Evolutionary conservation across 768 basidiomycete species (phyloP).

Genomic region (Pisolithus marmoratus): DNA sequence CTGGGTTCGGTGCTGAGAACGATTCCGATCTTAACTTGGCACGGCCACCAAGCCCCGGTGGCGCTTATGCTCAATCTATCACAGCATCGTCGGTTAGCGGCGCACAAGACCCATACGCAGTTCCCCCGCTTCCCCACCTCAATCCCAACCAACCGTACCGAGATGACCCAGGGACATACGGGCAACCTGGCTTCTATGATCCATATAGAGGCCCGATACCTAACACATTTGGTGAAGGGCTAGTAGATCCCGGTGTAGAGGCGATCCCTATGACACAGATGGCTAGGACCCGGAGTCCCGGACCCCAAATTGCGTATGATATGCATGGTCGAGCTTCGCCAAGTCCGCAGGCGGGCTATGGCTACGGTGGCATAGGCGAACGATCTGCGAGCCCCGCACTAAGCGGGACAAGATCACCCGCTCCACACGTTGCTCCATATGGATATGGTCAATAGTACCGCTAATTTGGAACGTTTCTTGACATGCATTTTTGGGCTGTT

Average conservation of each 20-base stretch:
- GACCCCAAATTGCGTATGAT: conserved; percentile 37
- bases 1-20: conserved; percentile 60
- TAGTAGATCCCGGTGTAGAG: conserved; percentile 38
- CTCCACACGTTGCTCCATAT: conserved; percentile 39
- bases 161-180: conserved; percentile 54
- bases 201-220: conserved; percentile 78
- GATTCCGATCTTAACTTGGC: conserved; percentile 53
- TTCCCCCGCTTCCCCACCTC: conserved; percentile 75
- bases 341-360: conserved; percentile 36
- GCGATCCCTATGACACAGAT: conserved; percentile 75
- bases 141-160: conserved; percentile 74
- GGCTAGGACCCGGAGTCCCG: conserved; percentile 36
- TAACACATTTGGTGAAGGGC: conserved; percentile 47
- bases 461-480: not conserved
- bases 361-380: conserved; percentile 28
- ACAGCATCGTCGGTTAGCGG: conserved; percentile 36
- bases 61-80: conserved; percentile 43
- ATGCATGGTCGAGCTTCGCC: conserved; percentile 33
- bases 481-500: not conserved
- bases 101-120: conserved; percentile 67
- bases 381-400: conserved; percentile 25
- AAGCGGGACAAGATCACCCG: conserved; percentile 37
- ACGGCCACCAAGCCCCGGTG: conserved; percentile 41
- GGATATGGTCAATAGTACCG: conserved; percentile 29
- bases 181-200: conserved; percentile 57